Conservation (phyloP, 768 basidiomycete genomes). For the Boletus sp. region DNA sequence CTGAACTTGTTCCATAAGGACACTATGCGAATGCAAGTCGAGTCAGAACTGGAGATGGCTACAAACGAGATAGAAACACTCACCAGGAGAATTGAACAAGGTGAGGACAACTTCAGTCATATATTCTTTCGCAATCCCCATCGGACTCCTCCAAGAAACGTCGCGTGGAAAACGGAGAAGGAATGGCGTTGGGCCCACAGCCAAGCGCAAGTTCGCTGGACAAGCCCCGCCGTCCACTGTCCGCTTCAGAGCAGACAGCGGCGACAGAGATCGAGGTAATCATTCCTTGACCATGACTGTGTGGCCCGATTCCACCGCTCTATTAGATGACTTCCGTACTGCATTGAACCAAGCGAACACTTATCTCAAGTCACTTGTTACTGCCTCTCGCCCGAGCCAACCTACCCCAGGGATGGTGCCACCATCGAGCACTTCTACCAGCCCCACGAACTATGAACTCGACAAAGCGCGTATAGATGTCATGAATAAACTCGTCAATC, state of each 20-base stretch:
- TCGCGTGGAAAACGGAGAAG: constrained; percentile 32
- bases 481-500: constrained; percentile 61
- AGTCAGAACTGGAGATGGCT: constrained; percentile 74
- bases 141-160: constrained; percentile 16
- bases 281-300: not conserved
- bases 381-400: constrained; percentile 37
- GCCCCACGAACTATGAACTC: constrained; percentile 37
- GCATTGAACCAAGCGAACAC: constrained; percentile 61
- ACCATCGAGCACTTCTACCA: constrained; percentile 36
- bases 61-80: constrained; percentile 69
- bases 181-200: constrained; percentile 20
- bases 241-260: constrained; percentile 31
- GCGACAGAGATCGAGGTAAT: constrained; percentile 36
- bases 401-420: constrained; percentile 36
- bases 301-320: constrained; percentile 10
- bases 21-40: constrained; percentile 65
- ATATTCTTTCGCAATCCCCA: not conserved
- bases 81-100: constrained; percentile 46
- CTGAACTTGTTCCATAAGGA: constrained; percentile 39
- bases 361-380: constrained; percentile 54
- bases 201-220: constrained; percentile 34
- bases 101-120: constrained; percentile 21
- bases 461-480: constrained; percentile 58
- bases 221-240: constrained; percentile 29
- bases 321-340: constrained; percentile 68